These are phyloP conservation scores for Stentor roeselii DNA, from an alignment of 73 alveolate species.

Conservation along the genomic window DNA sequence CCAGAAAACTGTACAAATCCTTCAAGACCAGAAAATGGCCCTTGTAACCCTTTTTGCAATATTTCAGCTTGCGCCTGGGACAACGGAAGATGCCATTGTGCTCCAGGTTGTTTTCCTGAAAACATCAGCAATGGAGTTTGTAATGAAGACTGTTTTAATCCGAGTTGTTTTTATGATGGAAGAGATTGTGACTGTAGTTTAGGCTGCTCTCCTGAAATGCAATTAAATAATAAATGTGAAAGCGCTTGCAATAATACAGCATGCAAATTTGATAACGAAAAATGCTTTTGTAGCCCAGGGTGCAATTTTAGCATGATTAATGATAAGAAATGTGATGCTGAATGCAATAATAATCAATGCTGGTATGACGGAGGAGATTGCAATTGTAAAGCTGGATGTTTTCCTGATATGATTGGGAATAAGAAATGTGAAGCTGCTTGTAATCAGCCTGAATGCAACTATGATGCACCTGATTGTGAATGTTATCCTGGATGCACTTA, in stretches of 20 bases:
- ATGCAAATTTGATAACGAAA: background rate
- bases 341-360: background rate
- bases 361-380: constrained; percentile 2
- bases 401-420: background rate
- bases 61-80: background rate
- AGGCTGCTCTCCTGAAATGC: background rate
- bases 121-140: background rate
- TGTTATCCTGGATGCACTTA: too few species aligned
- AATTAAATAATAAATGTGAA: background rate
- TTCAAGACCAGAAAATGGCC: too few species aligned
- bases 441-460: too few species aligned
- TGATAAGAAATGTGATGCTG: background rate
- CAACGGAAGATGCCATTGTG: background rate
- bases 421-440: too few species aligned
- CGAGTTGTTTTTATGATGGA: background rate
- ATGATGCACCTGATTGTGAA: too few species aligned
- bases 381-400: constrained; percentile 14
- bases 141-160: background rate
- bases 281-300: background rate
- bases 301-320: background rate
- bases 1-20: background rate
- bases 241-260: background rate
- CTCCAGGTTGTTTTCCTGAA: background rate
- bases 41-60: background rate
- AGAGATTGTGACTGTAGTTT: background rate